phyloP scores from a whole-genome alignment of 495 filamentous ascomycete genomes.

The Penicillium antarcticum region DNA sequence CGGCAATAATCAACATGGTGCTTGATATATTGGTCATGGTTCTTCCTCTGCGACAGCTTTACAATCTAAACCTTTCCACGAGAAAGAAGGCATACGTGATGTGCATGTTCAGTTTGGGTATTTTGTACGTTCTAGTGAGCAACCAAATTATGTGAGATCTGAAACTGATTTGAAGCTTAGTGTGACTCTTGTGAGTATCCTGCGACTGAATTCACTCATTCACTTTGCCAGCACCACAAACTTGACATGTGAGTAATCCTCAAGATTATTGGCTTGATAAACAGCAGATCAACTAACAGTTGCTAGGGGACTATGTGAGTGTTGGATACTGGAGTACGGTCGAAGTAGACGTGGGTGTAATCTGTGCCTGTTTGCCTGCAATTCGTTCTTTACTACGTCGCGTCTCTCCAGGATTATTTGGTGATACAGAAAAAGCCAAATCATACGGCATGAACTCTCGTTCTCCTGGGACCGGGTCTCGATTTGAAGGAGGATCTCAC shows the following conservation, averaged over 20 bases:
- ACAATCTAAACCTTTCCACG: constrained; percentile 25
- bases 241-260: constrained; percentile 26
- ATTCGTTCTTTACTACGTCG: constrained; percentile 28
- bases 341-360: constrained; percentile 31
- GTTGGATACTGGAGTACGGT: constrained; percentile 34
- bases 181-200: constrained; percentile 34
- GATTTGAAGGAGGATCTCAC: constrained; percentile 11
- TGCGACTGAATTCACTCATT: constrained; percentile 31
- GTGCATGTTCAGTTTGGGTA: constrained; percentile 35
- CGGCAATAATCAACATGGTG: constrained; percentile 42
- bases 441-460: constrained; percentile 20
- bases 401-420: constrained; percentile 24
- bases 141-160: constrained; percentile 1
- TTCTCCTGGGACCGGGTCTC: constrained; percentile 16
- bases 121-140: constrained; percentile 27
- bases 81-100: constrained; percentile 31
- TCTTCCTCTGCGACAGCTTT: constrained; percentile 36
- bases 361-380: constrained; percentile 33
- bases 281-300: background rate
- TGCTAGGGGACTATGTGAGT: constrained; percentile 33
- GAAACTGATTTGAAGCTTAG: constrained; percentile 13
- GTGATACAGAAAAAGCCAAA: constrained; percentile 16
- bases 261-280: background rate
- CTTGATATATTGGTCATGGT: constrained; percentile 46
- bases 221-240: constrained; percentile 29